Percentiles rank a stretch among this genome's conserved stretches.
Conservation (phyloP, 169 alveolate species). For the Fabrea salina region DNA sequence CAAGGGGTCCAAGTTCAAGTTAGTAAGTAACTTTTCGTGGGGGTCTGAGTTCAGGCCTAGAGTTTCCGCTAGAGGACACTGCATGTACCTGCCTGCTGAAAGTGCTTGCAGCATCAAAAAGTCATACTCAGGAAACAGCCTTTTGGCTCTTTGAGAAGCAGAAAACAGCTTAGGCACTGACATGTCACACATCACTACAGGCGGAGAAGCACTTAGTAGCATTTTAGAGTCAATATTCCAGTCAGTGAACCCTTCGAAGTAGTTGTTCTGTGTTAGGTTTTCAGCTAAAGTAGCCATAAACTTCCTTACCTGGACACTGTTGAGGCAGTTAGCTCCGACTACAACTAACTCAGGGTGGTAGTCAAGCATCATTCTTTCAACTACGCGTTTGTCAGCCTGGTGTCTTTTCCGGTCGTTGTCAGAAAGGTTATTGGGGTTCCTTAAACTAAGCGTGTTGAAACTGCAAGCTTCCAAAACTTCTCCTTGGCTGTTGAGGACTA, state of each 20-base stretch:
- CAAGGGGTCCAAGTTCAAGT: constrained; percentile 36
- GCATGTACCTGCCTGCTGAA: constrained; percentile 75
- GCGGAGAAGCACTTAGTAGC: constrained; percentile 32
- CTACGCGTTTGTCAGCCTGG: not conserved
- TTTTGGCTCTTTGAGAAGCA: constrained; percentile 53
- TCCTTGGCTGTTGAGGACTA: not conserved
- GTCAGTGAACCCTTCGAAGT: not conserved
- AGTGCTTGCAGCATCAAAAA: constrained; percentile 57
- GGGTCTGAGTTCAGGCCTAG: constrained; percentile 75
- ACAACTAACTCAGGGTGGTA: constrained; percentile 7
- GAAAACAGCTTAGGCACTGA: constrained; percentile 65
- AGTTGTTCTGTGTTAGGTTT: not conserved
- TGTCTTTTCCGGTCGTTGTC: not conserved
- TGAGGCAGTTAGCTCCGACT: constrained; percentile 12
- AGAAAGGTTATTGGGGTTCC: not conserved
- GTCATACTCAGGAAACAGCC: constrained; percentile 38
- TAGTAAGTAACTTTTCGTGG: constrained; percentile 29
- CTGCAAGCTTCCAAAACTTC: not conserved
- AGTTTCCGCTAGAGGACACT: constrained; percentile 78
- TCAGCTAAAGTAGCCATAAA: not conserved
- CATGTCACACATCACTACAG: constrained; percentile 49
- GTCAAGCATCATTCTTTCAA: not conserved
- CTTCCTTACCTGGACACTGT: not conserved
- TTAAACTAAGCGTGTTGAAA: not conserved
- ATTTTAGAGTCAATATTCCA: not conserved